phyloP scores from a whole-genome alignment of 2,329 filamentous ascomycete genomes.

The Neopestalotiopsis sp. region DNA sequence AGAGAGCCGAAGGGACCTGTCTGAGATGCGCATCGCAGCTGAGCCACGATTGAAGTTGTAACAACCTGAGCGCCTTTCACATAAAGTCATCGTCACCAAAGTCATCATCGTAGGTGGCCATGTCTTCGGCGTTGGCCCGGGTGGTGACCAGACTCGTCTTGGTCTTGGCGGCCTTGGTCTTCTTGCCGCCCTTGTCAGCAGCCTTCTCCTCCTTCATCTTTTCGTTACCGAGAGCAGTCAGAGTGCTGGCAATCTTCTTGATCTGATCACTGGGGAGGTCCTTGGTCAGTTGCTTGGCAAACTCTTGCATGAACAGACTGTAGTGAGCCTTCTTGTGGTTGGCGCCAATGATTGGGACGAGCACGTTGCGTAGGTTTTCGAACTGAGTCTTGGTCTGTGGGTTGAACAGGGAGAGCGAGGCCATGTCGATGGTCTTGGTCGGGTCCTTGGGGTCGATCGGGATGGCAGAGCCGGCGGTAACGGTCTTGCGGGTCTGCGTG shows the following conservation, averaged over 20 bases:
- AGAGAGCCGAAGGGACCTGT: constrained; percentile 8
- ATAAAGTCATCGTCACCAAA: constrained; percentile 85
- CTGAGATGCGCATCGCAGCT: constrained; percentile 8
- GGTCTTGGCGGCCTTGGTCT: constrained; percentile 90
- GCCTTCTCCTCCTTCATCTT: constrained; percentile 99
- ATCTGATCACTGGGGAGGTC: constrained; percentile 91
- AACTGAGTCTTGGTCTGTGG: constrained; percentile 89
- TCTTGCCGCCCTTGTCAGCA: constrained; percentile 92
- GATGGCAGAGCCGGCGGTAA: constrained; percentile 68
- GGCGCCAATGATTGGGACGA: constrained; percentile 79
- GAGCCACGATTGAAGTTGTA: constrained; percentile 24
- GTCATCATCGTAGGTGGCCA: constrained; percentile 79
- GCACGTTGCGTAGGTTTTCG: constrained; percentile 73
- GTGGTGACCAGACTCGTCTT: constrained; percentile 81
- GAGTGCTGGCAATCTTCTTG: constrained; percentile 87
- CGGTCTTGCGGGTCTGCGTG: constrained; percentile 61
- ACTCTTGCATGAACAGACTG: constrained; percentile 86
- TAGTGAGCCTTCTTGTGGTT: constrained; percentile 92
- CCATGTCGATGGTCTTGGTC: constrained; percentile 79
- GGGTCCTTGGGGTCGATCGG: constrained; percentile 76
- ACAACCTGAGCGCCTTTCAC: constrained; percentile 51
- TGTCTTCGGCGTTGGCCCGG: constrained; percentile 69
- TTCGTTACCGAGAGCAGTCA: constrained; percentile 94
- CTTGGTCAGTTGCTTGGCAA: constrained; percentile 84
- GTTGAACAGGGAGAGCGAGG: constrained; percentile 82